phyloP scores from a whole-genome alignment of 768 basidiomycete genomes.

The Cyathus striatus region DNA sequence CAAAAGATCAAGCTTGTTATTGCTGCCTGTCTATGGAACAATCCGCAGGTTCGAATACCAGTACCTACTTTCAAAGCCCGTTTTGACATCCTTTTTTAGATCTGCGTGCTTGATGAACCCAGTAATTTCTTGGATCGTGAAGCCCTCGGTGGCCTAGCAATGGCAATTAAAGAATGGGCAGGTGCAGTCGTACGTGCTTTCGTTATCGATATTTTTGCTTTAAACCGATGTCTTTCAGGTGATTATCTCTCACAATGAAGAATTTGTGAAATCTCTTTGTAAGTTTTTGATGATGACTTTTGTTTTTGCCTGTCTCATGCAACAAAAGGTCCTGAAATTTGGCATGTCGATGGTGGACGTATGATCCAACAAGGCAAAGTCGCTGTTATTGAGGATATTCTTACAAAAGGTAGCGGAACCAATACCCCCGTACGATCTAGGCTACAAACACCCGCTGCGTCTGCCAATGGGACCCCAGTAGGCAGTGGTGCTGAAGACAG shows the following conservation, averaged over 20 bases:
- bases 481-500: conserved; percentile 72
- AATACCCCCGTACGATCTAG: conserved; percentile 72
- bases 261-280: conserved; percentile 83
- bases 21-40: conserved; percentile 94
- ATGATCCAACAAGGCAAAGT: conserved; percentile 87
- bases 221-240: conserved; percentile 39
- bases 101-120: conserved; percentile 82
- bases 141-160: conserved; percentile 88
- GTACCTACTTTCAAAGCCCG: too few relatives aligned
- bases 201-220: conserved; percentile 5
- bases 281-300: conserved; percentile 24
- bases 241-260: conserved; percentile 94
- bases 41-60: conserved; percentile 83
- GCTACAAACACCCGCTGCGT: conserved; percentile 65
- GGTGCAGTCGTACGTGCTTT: conserved; percentile 72
- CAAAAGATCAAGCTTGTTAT: conserved; percentile 98
- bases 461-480: conserved; percentile 68
- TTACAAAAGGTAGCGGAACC: conserved; percentile 66
- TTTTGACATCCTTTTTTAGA: conserved; percentile 23
- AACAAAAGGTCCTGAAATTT: conserved; percentile 78
- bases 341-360: conserved; percentile 85
- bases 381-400: conserved; percentile 79
- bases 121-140: conserved; percentile 98
- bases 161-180: conserved; percentile 93
- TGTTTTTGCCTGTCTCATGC: conserved; percentile 3